A percentile compares a stretch with the other conserved stretches of the same genome.
Evolutionary conservation across 1,139 yeast species (phyloP).

Genomic region (Sugiyamaella sp.): DNA sequence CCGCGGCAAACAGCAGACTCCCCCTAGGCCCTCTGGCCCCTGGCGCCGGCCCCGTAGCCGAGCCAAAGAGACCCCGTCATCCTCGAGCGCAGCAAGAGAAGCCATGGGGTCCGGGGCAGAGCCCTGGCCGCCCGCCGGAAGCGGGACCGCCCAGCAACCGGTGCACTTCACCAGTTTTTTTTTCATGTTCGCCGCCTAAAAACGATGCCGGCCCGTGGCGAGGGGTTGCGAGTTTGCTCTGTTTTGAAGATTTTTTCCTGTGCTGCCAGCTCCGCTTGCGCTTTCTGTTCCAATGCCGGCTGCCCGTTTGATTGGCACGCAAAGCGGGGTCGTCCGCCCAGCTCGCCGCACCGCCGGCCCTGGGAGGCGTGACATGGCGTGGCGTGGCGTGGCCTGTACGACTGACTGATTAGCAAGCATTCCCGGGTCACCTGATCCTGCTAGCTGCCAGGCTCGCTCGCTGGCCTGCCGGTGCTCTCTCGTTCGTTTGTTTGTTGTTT

Average conservation of each 20-base stretch:
- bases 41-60: neutral
- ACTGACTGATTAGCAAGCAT: too few relatives aligned
- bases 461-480: neutral
- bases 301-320: constrained; percentile 8
- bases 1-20: too few relatives aligned
- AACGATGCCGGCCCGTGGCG: too few relatives aligned
- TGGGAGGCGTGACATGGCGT: too few relatives aligned
- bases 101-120: constrained; percentile 5
- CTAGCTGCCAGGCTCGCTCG: too few relatives aligned
- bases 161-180: neutral
- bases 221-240: constrained; percentile 15
- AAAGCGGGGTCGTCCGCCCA: neutral
- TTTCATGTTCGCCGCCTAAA: neutral
- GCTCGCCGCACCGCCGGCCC: neutral
- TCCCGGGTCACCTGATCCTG: too few relatives aligned
- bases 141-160: neutral
- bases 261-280: constrained; percentile 5
- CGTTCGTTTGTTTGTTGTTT: neutral
- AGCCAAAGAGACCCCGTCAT: neutral
- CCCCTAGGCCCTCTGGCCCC: neutral
- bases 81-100: constrained; percentile 3
- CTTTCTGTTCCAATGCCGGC: too few relatives aligned
- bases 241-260: constrained; percentile 17
- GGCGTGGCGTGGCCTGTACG: too few relatives aligned
- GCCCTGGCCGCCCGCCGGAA: constrained; percentile 7